Conservation (phyloP, 1,139 yeast species). For the Trichomonascaceae sp. region DNA sequence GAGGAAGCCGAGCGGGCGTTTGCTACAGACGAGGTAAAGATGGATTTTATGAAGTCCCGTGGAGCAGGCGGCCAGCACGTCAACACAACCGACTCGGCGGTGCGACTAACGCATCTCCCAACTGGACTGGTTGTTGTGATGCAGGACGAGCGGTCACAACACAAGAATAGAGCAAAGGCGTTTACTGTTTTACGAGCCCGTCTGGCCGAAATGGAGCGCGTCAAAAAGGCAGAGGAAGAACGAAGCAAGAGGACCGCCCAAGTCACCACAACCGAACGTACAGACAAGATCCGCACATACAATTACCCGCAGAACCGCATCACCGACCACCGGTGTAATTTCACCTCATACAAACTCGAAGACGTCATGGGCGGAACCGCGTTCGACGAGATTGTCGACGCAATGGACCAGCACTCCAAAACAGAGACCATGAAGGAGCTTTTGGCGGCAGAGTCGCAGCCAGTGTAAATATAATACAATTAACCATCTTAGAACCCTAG, state of each 20-base stretch:
- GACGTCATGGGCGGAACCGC: conserved; percentile 66
- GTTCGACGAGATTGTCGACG: conserved; percentile 50
- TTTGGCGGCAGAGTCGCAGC: conserved; percentile 9
- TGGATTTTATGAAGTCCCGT: conserved; percentile 92
- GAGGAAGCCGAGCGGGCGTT: conserved; percentile 60
- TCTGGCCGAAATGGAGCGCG: conserved; percentile 68
- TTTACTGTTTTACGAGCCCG: conserved; percentile 69
- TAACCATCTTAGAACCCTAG: too few relatives aligned
- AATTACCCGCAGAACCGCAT: conserved; percentile 86
- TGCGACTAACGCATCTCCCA: conserved; percentile 81
- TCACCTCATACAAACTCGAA: conserved; percentile 61
- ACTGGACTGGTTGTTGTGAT: conserved; percentile 81
- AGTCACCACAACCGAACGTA: conserved; percentile 77
- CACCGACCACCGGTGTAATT: conserved; percentile 88
- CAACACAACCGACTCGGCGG: conserved; percentile 95
- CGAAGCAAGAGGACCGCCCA: conserved; percentile 62
- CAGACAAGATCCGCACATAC: conserved; percentile 89
- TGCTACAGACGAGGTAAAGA: conserved; percentile 75
- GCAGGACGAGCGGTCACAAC: conserved; percentile 95
- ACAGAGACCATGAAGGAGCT: conserved; percentile 33
- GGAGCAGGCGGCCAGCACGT: conserved; percentile 99
- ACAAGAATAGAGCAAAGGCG: conserved; percentile 90
- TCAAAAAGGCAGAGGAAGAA: conserved; percentile 51
- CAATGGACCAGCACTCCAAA: conserved; percentile 35
- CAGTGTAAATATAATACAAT: too few relatives aligned